Base-by-base conservation (phyloP, 805 yeast species). In the Candida arabinofermentans region DNA sequence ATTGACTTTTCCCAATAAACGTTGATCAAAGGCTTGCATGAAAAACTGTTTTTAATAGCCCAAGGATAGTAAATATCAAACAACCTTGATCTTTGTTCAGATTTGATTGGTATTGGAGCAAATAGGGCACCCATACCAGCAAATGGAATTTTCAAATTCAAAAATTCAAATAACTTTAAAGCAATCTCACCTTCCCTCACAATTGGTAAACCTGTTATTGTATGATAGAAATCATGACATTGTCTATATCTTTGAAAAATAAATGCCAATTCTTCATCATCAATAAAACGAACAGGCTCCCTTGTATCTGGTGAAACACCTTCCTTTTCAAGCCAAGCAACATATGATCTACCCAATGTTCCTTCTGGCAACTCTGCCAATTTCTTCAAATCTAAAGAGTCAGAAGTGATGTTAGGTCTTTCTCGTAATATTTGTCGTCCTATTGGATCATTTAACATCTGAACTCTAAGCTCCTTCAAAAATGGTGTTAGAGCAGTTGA, bases 111-210 rank as follows among this genome's bases (percentile, higher is more conserved):
- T 54, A 84, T 72, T 1, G 96, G 96, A 3, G 96, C 96, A 49
- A 88, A 75, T n/a, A 86, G 53, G 0, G 96, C 90, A 0, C 96
- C 97, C 38, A 93, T 61, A 0, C 96, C 96, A 3, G 96, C 89
- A 95, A 91, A 90, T 12, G 97, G 97, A 34, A 93, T 78, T 4
- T 95, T 95, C 44, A 91, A 75, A 61, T 93, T 91, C 57, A 93
- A 83, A 55, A 82, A 95, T 62, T 91, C 99, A 52, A 93, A 80
- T 10, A 89, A 84, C 63, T 93, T 93, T 16, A 93, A 83, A 0
- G 96, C 88, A 40, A 93, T 83, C 59, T 93, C 99, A n/a, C 99
- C 99, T 58, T 93, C 98, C 49, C 93, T 77, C 34, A 86, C 82
- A 36, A 90, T 86, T 0, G 98, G 98, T 38, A 87, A 71, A 13